Conservation (phyloP, 441 rosid genomes). For the California macrophylla region DNA sequence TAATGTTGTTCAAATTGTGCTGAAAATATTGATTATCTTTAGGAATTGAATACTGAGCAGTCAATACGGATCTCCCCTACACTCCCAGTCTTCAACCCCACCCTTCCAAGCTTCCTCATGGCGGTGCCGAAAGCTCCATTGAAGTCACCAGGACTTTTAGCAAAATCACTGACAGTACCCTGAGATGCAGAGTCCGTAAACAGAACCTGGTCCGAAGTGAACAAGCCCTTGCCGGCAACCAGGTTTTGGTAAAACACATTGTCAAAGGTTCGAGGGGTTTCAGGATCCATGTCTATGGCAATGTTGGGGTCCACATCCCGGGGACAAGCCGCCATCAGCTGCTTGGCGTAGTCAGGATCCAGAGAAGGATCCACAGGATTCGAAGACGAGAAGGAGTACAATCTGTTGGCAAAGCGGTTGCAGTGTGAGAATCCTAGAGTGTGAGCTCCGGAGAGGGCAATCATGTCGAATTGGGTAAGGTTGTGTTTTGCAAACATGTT, state of each 20-base stretch:
- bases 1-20: slow-evolving; percentile 15
- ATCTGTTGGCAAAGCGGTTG: slow-evolving; percentile 46
- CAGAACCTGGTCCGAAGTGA: slow-evolving; percentile 60
- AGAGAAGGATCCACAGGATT: slow-evolving; percentile 56
- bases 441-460: slow-evolving; percentile 85
- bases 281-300: slow-evolving; percentile 46
- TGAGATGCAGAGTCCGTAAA: slow-evolving; percentile 41
- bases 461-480: slow-evolving; percentile 61
- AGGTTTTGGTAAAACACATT: slow-evolving; percentile 58
- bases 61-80: slow-evolving; percentile 56
- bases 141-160: slow-evolving; percentile 41
- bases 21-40: slow-evolving; percentile 1
- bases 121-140: slow-evolving; percentile 46
- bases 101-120: slow-evolving; percentile 70
- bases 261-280: slow-evolving; percentile 43
- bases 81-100: slow-evolving; percentile 43
- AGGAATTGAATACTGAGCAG: slow-evolving; percentile 43
- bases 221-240: slow-evolving; percentile 55
- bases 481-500: slow-evolving; percentile 38
- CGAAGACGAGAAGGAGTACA: slow-evolving; percentile 49
- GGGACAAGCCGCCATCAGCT: slow-evolving; percentile 48
- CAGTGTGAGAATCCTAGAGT: slow-evolving; percentile 83
- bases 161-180: slow-evolving; percentile 45
- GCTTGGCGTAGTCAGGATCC: slow-evolving; percentile 37
- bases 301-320: slow-evolving; percentile 35